Conservation (phyloP, 169 alveolate genomes). For the Plasmodium billcollinsi region DNA sequence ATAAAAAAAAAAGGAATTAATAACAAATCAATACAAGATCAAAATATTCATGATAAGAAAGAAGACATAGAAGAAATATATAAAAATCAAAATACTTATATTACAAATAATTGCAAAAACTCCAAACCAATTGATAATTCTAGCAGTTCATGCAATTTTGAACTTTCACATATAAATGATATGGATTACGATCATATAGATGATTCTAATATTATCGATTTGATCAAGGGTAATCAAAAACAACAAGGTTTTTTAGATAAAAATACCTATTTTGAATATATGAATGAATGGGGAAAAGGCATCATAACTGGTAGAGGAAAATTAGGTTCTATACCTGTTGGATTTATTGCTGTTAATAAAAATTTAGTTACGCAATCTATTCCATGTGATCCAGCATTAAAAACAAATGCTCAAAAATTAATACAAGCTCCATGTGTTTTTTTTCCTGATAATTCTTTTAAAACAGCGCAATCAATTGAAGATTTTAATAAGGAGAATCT, state of each 20-base stretch:
- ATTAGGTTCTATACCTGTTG: constrained; percentile 69
- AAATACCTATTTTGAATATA: constrained; percentile 82
- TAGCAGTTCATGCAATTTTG: neutral
- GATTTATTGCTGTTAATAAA: constrained; percentile 62
- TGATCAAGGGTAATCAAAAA: constrained; percentile 28
- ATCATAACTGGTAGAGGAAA: constrained; percentile 70
- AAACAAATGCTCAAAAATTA: constrained; percentile 50
- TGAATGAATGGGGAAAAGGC: constrained; percentile 78
- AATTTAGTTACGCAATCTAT: constrained; percentile 53
- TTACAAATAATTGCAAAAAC: neutral
- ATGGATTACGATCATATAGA: constrained; percentile 78
- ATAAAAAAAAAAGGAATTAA: neutral
- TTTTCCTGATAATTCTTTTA: constrained; percentile 91
- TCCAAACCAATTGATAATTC: neutral
- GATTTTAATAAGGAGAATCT: constrained; percentile 90
- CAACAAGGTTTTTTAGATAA: constrained; percentile 81
- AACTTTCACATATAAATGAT: constrained; percentile 81
- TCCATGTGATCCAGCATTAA: constrained; percentile 72
- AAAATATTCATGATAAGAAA: neutral
- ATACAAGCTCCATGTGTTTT: constrained; percentile 83
- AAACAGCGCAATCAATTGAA: constrained; percentile 90
- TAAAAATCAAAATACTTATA: neutral
- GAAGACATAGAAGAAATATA: neutral
- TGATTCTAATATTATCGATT: constrained; percentile 28
- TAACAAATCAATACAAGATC: neutral